Percentiles rank a stretch among this genome's conserved stretches.
Evolutionary conservation across 2,329 filamentous ascomycete species (phyloP).

Genomic region (Dryadomyces quercivorus): DNA sequence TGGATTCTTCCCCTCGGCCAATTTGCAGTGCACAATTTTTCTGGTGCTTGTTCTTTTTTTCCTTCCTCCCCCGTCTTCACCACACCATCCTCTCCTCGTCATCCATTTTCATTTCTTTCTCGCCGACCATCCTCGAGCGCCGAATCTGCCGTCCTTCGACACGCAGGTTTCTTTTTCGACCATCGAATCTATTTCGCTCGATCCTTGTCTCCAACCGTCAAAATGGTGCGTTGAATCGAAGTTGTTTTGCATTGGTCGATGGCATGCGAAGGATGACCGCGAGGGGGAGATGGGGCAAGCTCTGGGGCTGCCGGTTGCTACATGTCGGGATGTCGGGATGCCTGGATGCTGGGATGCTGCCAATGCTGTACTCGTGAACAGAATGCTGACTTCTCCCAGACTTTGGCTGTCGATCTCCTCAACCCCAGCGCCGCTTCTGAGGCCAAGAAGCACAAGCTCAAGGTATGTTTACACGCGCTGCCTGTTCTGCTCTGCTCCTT

Average conservation of each 20-base stretch:
- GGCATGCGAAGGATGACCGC: too few relatives aligned
- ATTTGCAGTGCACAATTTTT: slow-evolving; percentile 5
- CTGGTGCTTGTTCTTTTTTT: slow-evolving; percentile 8
- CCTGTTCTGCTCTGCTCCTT: background rate
- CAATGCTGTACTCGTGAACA: too few relatives aligned
- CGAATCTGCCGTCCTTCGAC: slow-evolving; percentile 32
- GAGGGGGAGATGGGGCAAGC: background rate
- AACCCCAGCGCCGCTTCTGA: slow-evolving; percentile 97
- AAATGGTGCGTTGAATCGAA: slow-evolving; percentile 43
- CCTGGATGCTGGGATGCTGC: background rate
- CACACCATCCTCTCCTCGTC: slow-evolving; percentile 2
- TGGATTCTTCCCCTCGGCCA: slow-evolving; percentile 28
- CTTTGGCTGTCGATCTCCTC: slow-evolving; percentile 99
- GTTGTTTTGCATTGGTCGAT: background rate
- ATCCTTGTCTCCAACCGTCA: slow-evolving; percentile 43
- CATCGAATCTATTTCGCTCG: slow-evolving; percentile 32
- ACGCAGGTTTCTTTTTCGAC: slow-evolving; percentile 33
- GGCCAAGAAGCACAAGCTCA: slow-evolving; percentile 99
- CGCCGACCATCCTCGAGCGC: slow-evolving; percentile 25
- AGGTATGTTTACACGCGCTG: slow-evolving; percentile 46
- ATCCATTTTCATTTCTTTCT: slow-evolving; percentile 21
- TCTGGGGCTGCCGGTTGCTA: too few relatives aligned
- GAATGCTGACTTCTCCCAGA: slow-evolving; percentile 50
- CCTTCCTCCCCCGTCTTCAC: slow-evolving; percentile 11
- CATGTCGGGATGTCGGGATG: too few relatives aligned